Evolutionary conservation across 169 alveolate species (phyloP).

Genomic region (Cryptosporidium parvum): DNA sequence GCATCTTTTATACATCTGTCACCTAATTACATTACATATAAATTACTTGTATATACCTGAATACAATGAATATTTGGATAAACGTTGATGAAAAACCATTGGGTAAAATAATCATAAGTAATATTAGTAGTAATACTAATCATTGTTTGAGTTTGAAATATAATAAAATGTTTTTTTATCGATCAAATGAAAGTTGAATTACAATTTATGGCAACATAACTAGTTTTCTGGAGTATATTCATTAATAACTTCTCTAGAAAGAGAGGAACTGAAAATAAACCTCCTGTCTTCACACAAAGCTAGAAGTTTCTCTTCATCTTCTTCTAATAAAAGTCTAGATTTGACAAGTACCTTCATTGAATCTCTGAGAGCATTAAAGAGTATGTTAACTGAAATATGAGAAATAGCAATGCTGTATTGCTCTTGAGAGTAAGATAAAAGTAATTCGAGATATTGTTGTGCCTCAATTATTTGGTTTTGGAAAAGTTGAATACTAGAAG

Average conservation of each 20-base stretch:
- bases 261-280: constrained; percentile 57
- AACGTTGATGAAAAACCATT: too few relatives aligned
- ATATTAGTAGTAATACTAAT: too few relatives aligned
- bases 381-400: constrained; percentile 65
- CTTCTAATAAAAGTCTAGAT: constrained; percentile 68
- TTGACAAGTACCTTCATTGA: constrained; percentile 65
- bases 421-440: constrained; percentile 63
- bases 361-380: constrained; percentile 60
- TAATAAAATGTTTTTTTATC: too few relatives aligned
- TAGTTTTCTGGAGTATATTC: constrained; percentile 45
- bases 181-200: background rate
- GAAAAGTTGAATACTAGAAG: constrained; percentile 49
- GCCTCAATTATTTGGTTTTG: constrained; percentile 74
- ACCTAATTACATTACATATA: too few relatives aligned
- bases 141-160: too few relatives aligned
- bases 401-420: constrained; percentile 63
- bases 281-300: constrained; percentile 70
- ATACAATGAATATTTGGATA: background rate
- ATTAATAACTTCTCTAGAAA: constrained; percentile 65
- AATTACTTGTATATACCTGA: background rate
- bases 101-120: too few relatives aligned
- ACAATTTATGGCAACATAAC: too few relatives aligned
- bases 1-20: background rate
- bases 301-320: constrained; percentile 67
- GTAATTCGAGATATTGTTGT: constrained; percentile 50